Percentiles rank a stretch among this genome's conserved stretches.
These are phyloP conservation scores for Gymnopilus junonius DNA, from an alignment of 768 basidiomycete species.

Conservation along the genomic window DNA sequence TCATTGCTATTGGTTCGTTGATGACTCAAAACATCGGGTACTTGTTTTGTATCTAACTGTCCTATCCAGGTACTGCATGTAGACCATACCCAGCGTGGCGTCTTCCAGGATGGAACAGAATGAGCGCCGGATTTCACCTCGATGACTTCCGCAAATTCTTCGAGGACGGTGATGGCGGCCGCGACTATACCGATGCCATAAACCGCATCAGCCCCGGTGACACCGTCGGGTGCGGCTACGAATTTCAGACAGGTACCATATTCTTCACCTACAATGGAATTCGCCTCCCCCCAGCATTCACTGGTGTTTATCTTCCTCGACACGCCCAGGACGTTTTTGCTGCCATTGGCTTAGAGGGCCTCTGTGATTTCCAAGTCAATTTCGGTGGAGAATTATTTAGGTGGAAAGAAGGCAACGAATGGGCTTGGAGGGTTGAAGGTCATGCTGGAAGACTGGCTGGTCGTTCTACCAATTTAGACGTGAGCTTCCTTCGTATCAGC, in stretches of 20 bases:
- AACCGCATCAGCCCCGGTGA: slow-evolving; percentile 47
- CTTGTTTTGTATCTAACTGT: background rate
- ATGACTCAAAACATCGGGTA: background rate
- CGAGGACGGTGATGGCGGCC: slow-evolving; percentile 67
- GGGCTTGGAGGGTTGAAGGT: slow-evolving; percentile 66
- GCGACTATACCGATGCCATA: slow-evolving; percentile 48
- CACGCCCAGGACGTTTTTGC: slow-evolving; percentile 61
- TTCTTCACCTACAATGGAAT: slow-evolving; percentile 72
- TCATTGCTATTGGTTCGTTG: slow-evolving; percentile 60
- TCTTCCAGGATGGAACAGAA: slow-evolving; percentile 73
- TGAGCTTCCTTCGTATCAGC: slow-evolving; percentile 48
- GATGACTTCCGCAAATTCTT: slow-evolving; percentile 79
- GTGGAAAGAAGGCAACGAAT: slow-evolving; percentile 70
- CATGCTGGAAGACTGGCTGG: slow-evolving; percentile 56
- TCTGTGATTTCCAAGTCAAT: slow-evolving; percentile 61
- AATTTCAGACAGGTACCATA: slow-evolving; percentile 51
- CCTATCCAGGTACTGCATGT: slow-evolving; percentile 58
- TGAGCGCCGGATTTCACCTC: slow-evolving; percentile 67
- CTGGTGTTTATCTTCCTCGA: slow-evolving; percentile 60
- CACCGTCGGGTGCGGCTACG: slow-evolving; percentile 67
- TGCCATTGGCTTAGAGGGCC: slow-evolving; percentile 62
- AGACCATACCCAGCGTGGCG: slow-evolving; percentile 68
- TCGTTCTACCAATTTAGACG: slow-evolving; percentile 35
- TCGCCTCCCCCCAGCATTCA: slow-evolving; percentile 60
- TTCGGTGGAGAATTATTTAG: slow-evolving; percentile 64